Conservation (phyloP, 208 protist species). For the Trypanosoma vivax region DNA sequence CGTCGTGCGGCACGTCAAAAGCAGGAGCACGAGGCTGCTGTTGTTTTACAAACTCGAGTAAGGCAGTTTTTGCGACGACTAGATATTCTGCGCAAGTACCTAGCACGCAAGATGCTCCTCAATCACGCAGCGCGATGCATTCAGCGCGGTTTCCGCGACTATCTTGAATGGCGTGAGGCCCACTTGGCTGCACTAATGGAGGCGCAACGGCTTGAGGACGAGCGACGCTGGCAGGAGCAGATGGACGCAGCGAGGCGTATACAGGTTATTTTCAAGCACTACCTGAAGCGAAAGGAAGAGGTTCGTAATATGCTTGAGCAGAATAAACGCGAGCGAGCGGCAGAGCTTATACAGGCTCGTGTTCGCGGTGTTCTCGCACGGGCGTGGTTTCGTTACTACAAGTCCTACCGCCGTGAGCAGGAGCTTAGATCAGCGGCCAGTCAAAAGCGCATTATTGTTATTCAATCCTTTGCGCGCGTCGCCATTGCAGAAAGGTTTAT, state of each 20-base stretch:
- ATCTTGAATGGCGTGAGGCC: constrained; percentile 38
- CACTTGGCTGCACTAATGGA: constrained; percentile 44
- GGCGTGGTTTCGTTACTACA: constrained; percentile 81
- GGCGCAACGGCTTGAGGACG: constrained; percentile 54
- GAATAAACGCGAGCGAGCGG: constrained; percentile 41
- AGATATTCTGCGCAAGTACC: constrained; percentile 48
- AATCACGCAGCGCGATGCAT: constrained; percentile 67
- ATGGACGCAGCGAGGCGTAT: constrained; percentile 69
- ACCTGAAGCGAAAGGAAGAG: constrained; percentile 40
- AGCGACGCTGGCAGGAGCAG: constrained; percentile 30
- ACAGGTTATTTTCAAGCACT: constrained; percentile 45
- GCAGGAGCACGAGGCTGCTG: constrained; percentile 36
- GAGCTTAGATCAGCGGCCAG: constrained; percentile 59
- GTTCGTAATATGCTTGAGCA: constrained; percentile 23
- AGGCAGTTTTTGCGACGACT: constrained; percentile 67
- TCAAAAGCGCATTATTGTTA: constrained; percentile 43
- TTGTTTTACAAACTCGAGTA: constrained; percentile 54
- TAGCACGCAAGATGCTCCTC: constrained; percentile 34
- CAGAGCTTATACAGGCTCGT: constrained; percentile 66
- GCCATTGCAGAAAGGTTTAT: constrained; percentile 23
- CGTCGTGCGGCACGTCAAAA: constrained; percentile 30
- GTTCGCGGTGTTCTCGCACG: constrained; percentile 77
- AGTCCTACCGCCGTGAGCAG: constrained; percentile 63
- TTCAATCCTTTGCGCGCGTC: constrained; percentile 51
- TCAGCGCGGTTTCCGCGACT: constrained; percentile 66